Base-by-base conservation (phyloP, 2,329 filamentous ascomycete genomes). In the Fusarium nodosum region DNA sequence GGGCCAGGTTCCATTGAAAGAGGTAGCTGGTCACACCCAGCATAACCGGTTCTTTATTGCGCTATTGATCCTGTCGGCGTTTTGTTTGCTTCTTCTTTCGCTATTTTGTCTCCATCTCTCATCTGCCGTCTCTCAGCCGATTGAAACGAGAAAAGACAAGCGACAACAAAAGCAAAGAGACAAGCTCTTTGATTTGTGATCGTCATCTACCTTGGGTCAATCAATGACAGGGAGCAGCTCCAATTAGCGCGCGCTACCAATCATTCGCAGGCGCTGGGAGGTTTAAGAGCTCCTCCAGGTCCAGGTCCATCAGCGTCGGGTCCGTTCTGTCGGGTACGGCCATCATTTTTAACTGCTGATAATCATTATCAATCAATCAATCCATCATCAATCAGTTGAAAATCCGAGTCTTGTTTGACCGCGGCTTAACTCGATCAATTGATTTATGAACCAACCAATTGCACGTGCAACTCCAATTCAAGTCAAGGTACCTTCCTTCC, bases 231-330 rank as follows among this genome's bases (percentile, higher is more conserved):
- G 56, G 52, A 63, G 62, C 66, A 59, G 66, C 66, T 63, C 47
- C 39, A 59, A 54, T 62, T 69, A 69, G 66, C 66, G 66, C 66
- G 66, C 66, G 66, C 66, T 64, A 69, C 63, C 39, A 60, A 48
- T 59, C 38, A 51, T 34, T 39, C n/a, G 39, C 44, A 52, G 20
- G 39, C n/a, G 48, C 55, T 57, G 55, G 28, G 24, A 48, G 24
- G 12, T 56, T 46, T 56, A 51, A 48, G 55, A 56, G 50, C 66
- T 66, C 52, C 39, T 28, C 51, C 46, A 63, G 39, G 7, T 39
- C 36, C 50, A 66, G 47, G 41, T 66, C 48, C 47, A 68, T 42
- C 55, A 44, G 65, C 55, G 65, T 55, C 68, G 65, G 56, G 65
- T 56, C 68, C 68, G 51, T 42, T 66, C 68, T 71, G 68, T 71